These are phyloP conservation scores for Venustampulla echinocandica DNA, from an alignment of 495 filamentous ascomycete genomes.

Conservation along the genomic window DNA sequence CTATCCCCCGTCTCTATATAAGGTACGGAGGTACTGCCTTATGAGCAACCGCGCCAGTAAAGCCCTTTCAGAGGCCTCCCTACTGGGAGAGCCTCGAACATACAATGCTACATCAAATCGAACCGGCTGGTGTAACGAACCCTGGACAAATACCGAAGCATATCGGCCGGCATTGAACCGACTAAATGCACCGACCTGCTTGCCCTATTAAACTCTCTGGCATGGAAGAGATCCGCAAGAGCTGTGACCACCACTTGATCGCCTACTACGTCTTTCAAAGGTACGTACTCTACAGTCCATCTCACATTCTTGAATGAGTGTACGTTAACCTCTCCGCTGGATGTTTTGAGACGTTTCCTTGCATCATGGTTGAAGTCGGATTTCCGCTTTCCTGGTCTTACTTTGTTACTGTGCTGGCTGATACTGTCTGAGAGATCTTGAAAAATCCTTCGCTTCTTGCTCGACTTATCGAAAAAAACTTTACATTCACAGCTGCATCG, in stretches of 20 bases:
- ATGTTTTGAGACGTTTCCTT: background rate
- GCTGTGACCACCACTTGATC: too few species aligned
- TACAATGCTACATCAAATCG: constrained; percentile 15
- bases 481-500: background rate
- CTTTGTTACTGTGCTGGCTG: background rate
- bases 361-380: background rate
- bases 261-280: background rate
- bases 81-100: constrained; percentile 15
- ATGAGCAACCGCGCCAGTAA: constrained; percentile 10
- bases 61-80: constrained; percentile 10
- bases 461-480: background rate
- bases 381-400: background rate
- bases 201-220: too few species aligned
- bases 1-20: constrained; percentile 3
- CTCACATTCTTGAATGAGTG: background rate
- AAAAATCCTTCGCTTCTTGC: background rate
- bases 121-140: too few species aligned
- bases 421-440: background rate
- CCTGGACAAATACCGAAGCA: too few species aligned
- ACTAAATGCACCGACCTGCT: too few species aligned
- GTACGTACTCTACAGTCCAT: background rate
- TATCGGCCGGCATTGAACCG: too few species aligned
- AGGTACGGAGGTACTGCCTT: constrained; percentile 10
- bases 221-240: too few species aligned
- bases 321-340: background rate